Conservation (phyloP, 495 filamentous ascomycete genomes). For the Xylaria sp. region DNA sequence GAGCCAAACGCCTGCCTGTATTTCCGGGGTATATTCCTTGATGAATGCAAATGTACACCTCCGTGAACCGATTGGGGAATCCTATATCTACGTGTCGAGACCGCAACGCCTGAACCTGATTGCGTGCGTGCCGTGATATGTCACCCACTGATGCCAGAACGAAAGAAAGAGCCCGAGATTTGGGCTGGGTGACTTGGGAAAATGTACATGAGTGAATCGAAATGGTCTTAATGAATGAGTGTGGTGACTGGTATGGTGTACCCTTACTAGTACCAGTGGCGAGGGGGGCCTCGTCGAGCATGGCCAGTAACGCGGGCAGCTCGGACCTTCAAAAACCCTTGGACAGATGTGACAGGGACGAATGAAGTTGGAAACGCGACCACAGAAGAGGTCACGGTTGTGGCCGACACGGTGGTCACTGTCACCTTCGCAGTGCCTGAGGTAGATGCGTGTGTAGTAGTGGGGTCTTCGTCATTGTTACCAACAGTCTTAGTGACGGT, state of each 20-base stretch:
- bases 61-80: not conserved
- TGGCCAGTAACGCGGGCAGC: constrained; percentile 36
- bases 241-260: not conserved
- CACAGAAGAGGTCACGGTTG: not conserved
- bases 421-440: not conserved
- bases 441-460: not conserved
- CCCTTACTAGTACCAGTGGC: not conserved
- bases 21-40: constrained; percentile 24
- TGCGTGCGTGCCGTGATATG: not conserved
- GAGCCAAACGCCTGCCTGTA: constrained; percentile 14
- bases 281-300: constrained; percentile 28
- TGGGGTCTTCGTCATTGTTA: not conserved
- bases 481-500: constrained; percentile 33
- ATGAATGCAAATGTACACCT: not conserved
- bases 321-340: constrained; percentile 32
- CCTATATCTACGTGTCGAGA: not conserved
- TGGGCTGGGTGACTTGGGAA: not conserved
- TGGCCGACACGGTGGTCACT: not conserved
- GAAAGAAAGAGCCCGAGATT: constrained; percentile 1
- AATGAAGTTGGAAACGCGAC: constrained; percentile 19
- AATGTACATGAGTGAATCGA: constrained; percentile 16
- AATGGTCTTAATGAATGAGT: not conserved
- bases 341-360: constrained; percentile 33
- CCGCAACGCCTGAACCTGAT: not conserved
- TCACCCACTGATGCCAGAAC: not conserved